Evolutionary conservation across 2,329 filamentous ascomycete genomes (phyloP), one percentile per base, ranked within the genome.

Genomic region (Aspergillus sp.): DNA sequence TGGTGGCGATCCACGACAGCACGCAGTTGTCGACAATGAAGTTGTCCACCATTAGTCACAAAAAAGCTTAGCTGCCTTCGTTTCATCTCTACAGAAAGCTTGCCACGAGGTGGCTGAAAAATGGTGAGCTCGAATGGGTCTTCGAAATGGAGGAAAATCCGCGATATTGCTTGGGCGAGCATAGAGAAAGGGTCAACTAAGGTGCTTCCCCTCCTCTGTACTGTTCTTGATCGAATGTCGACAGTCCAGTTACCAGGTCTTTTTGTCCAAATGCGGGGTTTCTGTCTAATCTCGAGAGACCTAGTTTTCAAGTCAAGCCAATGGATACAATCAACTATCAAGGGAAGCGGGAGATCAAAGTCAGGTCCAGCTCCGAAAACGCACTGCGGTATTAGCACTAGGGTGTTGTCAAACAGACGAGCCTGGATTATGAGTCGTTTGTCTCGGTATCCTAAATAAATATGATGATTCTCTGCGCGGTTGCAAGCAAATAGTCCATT

Each of bases 1-100:
- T 91, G 89, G 8, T 84, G 65, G 0, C 71, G 69, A 55, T 88
- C 85, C 1, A 91, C 76, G 47, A 84, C 80, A 0, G 82, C 77
- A 0, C 72, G 70, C 0, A 89, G 77, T 63, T 89, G 79, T 0
- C 55, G 72, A 19, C 79, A 87, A 15, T 80, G 64, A 0, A 91
- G 77, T 0, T 82, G 62, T 0, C 75, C 71, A 0, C 68, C 63
- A 0, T 11, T 0, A 52, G 84, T 85, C 1, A 89, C 84, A 1
- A 45, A 62, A 64, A 90, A 90, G 0, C 69, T 73, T 0, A 90
- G 71, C 49, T 88, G 80, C 1, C 87, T 68, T 1, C 82, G 80
- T 50, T 79, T 80, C 23, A 89, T 64, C 25, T 88, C 82, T 0
- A 88, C 80, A 0, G 68, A 71, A 0, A 88, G 60, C 0, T 52